Conservation (phyloP, 805 yeast genomes). For the Metschnikowia colocasiae region DNA sequence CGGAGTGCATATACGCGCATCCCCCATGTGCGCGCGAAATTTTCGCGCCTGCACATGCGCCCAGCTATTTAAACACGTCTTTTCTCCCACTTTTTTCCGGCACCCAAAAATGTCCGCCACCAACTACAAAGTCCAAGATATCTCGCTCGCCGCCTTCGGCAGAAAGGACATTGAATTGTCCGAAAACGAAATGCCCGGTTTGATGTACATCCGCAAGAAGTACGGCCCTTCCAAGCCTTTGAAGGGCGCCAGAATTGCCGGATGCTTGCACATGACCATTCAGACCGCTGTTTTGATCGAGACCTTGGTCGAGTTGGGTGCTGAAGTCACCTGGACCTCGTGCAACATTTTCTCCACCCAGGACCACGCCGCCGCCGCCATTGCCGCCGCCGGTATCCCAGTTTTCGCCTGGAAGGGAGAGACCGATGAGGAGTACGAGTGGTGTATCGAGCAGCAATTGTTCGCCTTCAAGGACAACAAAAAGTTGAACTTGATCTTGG, state of each 20-base stretch:
- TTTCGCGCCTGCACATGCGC: neutral
- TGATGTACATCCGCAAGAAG: slow-evolving; percentile 92
- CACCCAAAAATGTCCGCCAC: slow-evolving; percentile 32
- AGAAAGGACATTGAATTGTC: slow-evolving; percentile 98
- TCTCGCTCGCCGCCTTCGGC: slow-evolving; percentile 98
- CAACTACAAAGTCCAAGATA: slow-evolving; percentile 94
- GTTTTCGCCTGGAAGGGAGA: slow-evolving; percentile 99
- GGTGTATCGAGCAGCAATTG: slow-evolving; percentile 99
- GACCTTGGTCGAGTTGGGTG: slow-evolving; percentile 95
- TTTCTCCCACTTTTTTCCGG: neutral
- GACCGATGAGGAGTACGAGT: slow-evolving; percentile 97
- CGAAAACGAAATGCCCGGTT: slow-evolving; percentile 99
- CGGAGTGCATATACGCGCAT: neutral
- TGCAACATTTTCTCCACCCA: slow-evolving; percentile 99
- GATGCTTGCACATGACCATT: slow-evolving; percentile 99
- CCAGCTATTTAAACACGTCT: slow-evolving; percentile 1
- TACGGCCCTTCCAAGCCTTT: slow-evolving; percentile 92
- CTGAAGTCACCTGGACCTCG: slow-evolving; percentile 99
- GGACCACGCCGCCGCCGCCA: slow-evolving; percentile 99
- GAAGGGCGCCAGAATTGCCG: slow-evolving; percentile 98
- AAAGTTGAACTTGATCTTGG: slow-evolving; percentile 94
- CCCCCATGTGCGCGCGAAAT: neutral
- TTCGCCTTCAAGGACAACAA: slow-evolving; percentile 94
- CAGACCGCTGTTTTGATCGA: slow-evolving; percentile 99
- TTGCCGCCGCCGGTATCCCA: slow-evolving; percentile 98